Conservation (phyloP, 1,139 yeast genomes). For the Scheffersomyces quercinus region DNA sequence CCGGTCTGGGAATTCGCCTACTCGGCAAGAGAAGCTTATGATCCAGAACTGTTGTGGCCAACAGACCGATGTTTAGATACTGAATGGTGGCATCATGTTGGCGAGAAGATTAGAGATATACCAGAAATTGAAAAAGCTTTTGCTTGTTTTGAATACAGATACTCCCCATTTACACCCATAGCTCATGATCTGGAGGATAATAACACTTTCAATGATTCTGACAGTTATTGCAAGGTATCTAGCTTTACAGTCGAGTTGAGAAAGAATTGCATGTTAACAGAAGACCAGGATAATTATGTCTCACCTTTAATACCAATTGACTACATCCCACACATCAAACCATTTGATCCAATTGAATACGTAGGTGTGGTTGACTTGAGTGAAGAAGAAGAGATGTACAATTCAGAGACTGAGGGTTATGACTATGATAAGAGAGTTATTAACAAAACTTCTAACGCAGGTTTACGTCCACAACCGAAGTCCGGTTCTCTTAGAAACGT, state of each 20-base stretch:
- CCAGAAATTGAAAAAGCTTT: slow-evolving; percentile 16
- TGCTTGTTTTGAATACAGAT: slow-evolving; percentile 12
- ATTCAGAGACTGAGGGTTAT: too few relatives aligned
- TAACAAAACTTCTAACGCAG: too few relatives aligned
- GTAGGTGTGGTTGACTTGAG: background rate
- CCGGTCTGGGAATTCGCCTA: slow-evolving; percentile 32
- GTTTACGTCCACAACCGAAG: too few relatives aligned
- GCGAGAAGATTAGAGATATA: slow-evolving; percentile 6
- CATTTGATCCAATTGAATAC: background rate
- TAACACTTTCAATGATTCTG: slow-evolving; percentile 13
- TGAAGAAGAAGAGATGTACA: too few relatives aligned
- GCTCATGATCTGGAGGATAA: too few relatives aligned
- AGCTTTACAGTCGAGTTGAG: slow-evolving; percentile 24
- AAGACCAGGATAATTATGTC: slow-evolving; percentile 25
- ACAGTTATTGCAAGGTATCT: slow-evolving; percentile 22
- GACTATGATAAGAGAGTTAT: too few relatives aligned
- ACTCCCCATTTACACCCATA: slow-evolving; percentile 8
- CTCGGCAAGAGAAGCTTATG: slow-evolving; percentile 30
- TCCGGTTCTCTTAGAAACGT: background rate
- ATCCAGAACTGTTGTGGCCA: slow-evolving; percentile 29
- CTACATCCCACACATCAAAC: background rate
- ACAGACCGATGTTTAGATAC: slow-evolving; percentile 23
- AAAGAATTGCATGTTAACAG: slow-evolving; percentile 25
- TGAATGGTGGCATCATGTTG: slow-evolving; percentile 28
- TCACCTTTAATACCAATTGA: background rate